Evolutionary conservation across 805 yeast genomes (phyloP), one percentile per base, ranked within the genome.

Genomic region (Wickerhamiella occidentalis): DNA sequence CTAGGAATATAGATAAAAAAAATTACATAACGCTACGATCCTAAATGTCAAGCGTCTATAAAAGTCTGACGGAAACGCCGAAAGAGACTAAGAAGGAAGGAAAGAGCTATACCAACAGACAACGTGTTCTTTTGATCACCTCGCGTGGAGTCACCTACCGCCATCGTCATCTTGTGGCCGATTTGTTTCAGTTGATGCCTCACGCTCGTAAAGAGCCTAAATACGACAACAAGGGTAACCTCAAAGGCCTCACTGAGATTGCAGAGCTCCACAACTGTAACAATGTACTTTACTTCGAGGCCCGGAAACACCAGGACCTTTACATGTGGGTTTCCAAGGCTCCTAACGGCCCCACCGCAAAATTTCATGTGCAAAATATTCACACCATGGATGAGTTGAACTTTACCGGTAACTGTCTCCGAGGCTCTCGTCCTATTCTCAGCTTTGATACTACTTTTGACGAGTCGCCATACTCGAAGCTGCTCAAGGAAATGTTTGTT

Each of bases 211-310:
- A 88, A 63, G 98, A 92, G 68, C 94, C 96, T 53, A 92, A 92
- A 65, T 75, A 90, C 61, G 98, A 92, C 67, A 81, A 88, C 51
- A 92, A 92, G 68, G 85, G 88, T 64, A 85, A 85, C 65, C 74
- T 90, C 55, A 76, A 77, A 64, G 90, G 87, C 65, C 74, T 92
- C 52, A 92, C 92, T 62, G 98, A 92, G 70, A 83, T 88, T 54
- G 97, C 97, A 2, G 98, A 92, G 62, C 72, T 92, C 55, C 87
- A 90, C 76, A 92, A 92, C 73, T 92, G 98, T 75, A 92, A 92
- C 69, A 92, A 92, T 64, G 77, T 92, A 57, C 71, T 87, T 64
- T 92, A 83, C 65, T 92, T 92, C 64, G 98, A 92, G 68, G 85
- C 95, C 49, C 81, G 97, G 70, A 92, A 92, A 68, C 96, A 90